phyloP scores from a whole-genome alignment of 495 filamentous ascomycete genomes.

The Penicillium cataractarum region DNA sequence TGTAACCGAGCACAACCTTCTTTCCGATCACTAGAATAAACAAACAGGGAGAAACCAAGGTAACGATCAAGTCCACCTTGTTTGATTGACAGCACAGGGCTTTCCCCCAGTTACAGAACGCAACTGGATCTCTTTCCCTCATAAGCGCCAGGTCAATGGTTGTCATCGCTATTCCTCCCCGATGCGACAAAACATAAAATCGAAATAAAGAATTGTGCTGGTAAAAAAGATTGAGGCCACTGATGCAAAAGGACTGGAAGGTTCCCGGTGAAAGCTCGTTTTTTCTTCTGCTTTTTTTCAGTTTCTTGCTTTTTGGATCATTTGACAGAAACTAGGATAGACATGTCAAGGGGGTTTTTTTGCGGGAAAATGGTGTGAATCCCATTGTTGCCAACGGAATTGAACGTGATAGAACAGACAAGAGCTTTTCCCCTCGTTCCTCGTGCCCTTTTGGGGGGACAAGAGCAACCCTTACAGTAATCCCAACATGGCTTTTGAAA shows the following conservation, averaged over 20 bases:
- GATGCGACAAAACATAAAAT: conserved; percentile 37
- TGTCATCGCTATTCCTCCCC: conserved; percentile 51
- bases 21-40: conserved; percentile 48
- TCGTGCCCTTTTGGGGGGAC: conserved; percentile 10
- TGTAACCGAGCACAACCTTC: conserved; percentile 40
- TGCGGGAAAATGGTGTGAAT: conserved; percentile 25
- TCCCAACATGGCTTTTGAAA: conserved; percentile 32
- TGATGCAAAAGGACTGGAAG: conserved; percentile 37
- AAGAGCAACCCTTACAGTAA: conserved; percentile 27
- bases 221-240: conserved; percentile 26
- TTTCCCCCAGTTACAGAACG: conserved; percentile 73
- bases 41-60: conserved; percentile 56
- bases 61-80: conserved; percentile 66
- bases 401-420: conserved; percentile 33
- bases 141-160: conserved; percentile 75
- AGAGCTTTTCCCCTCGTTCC: conserved; percentile 27
- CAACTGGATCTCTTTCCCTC: conserved; percentile 94
- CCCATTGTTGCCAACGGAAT: conserved; percentile 32
- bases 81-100: conserved; percentile 78
- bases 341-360: conserved; percentile 49
- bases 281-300: conserved; percentile 47
- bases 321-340: conserved; percentile 52
- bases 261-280: conserved; percentile 39
- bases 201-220: conserved; percentile 29
- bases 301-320: conserved; percentile 40